phyloP scores from a whole-genome alignment of 1,139 yeast genomes.

The Blastobotrys illinoisensis region DNA sequence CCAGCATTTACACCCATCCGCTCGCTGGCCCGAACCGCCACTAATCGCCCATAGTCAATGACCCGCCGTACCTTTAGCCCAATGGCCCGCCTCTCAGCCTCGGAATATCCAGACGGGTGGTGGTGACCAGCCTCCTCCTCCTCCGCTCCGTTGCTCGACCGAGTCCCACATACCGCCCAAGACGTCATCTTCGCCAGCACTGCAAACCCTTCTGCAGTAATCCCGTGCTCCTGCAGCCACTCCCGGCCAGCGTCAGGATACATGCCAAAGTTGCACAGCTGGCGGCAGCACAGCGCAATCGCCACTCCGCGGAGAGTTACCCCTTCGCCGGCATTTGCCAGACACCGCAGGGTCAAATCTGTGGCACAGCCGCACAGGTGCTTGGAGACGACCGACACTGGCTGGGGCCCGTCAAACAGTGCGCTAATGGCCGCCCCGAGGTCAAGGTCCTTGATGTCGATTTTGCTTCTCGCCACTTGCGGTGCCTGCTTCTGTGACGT shows the following conservation, averaged over 20 bases:
- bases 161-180: slow-evolving; percentile 79
- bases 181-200: slow-evolving; percentile 62
- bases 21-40: slow-evolving; percentile 38
- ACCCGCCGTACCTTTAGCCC: slow-evolving; percentile 68
- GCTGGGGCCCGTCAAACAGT: slow-evolving; percentile 5
- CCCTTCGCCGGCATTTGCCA: slow-evolving; percentile 40
- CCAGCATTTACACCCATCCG: slow-evolving; percentile 32
- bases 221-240: slow-evolving; percentile 28
- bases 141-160: slow-evolving; percentile 16
- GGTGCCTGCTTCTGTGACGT: slow-evolving; percentile 43
- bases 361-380: slow-evolving; percentile 95
- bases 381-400: slow-evolving; percentile 65
- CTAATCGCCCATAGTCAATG: slow-evolving; percentile 54
- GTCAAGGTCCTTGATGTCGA: slow-evolving; percentile 73
- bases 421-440: slow-evolving; percentile 32
- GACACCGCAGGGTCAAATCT: slow-evolving; percentile 69
- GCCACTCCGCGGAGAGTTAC: slow-evolving; percentile 47
- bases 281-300: slow-evolving; percentile 94
- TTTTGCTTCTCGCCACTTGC: slow-evolving; percentile 48
- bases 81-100: slow-evolving; percentile 46
- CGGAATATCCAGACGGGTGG: slow-evolving; percentile 42
- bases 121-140: slow-evolving; percentile 3
- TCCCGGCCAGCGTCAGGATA: slow-evolving; percentile 42
- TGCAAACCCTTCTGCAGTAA: slow-evolving; percentile 41
- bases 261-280: slow-evolving; percentile 62